phyloP scores from a whole-genome alignment of 345 rosid genomes.

The Eucalyptus sp. region DNA sequence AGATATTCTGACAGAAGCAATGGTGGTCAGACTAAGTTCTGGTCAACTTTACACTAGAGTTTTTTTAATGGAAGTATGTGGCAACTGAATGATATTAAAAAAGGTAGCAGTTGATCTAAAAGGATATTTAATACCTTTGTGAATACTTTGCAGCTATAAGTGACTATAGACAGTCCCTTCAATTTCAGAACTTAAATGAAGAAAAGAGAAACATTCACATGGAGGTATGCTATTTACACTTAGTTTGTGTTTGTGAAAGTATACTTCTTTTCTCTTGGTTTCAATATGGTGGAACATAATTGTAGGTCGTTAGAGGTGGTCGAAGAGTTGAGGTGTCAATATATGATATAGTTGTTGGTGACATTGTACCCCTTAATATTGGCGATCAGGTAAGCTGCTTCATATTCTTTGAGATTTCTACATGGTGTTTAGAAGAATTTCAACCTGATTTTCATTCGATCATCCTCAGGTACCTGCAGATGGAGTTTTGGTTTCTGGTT shows the following conservation, averaged over 20 bases:
- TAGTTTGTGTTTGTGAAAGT: not conserved
- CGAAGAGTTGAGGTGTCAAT: slow-evolving; percentile 76
- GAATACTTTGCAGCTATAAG: slow-evolving; percentile 57
- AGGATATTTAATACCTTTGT: not conserved
- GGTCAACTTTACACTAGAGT: not conserved
- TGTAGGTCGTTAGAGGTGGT: slow-evolving; percentile 76
- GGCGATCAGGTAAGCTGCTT: slow-evolving; percentile 79
- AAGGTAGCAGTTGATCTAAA: not conserved
- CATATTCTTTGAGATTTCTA: not conserved
- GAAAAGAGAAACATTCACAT: slow-evolving; percentile 91
- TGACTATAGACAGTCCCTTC: slow-evolving; percentile 95
- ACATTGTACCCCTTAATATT: slow-evolving; percentile 83
- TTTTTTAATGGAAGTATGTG: not conserved
- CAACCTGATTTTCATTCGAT: not conserved
- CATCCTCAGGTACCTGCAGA: slow-evolving; percentile 74
- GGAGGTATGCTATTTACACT: slow-evolving; percentile 40
- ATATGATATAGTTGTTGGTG: slow-evolving; percentile 96
- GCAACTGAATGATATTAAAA: not conserved
- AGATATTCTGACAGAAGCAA: not conserved
- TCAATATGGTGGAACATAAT: not conserved
- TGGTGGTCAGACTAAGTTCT: not conserved
- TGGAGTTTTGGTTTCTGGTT: slow-evolving; percentile 67
- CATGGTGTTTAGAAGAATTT: not conserved
- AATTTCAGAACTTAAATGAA: slow-evolving; percentile 86
- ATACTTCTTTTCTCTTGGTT: not conserved